Evolutionary conservation across 169 alveolate genomes (phyloP), one percentile per base, ranked within the genome.

Genomic region (Plasmodium vinckei): DNA sequence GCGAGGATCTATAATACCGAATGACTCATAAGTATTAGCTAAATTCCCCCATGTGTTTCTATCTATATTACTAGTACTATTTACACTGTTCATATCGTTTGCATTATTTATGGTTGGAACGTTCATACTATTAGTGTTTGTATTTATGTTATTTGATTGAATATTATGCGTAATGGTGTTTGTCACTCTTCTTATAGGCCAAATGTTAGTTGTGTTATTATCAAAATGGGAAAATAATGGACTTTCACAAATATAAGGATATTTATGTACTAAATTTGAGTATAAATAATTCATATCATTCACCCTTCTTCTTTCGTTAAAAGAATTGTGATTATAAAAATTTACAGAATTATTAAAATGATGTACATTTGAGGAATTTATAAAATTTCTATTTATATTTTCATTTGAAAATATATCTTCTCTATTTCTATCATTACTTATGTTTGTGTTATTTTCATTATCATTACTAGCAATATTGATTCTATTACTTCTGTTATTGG

Each of bases 181-280:
- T 54, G 71, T 72, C 42, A 72, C 87, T 59, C 70, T 72, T 57
- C 87, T 72, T 72, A 72, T 23, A 27, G 87, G 87, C 87, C 87
- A 72, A 2, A 72, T 72, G 33, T 72, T 72, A 25, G 33, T 72
- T 39, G 87, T 4, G 60, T 42, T 72, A 72, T 72, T 72, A n/a
- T 72, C 87, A 57, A 72, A 72, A 57, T 72, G 87, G 47, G 87
- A 72, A 72, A 72, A 72, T 47, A 60, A 57, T 13, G 71, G n/a
- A 57, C 42, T 72, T 57, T 72, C 87, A 56, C 87, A 72, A 54
- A 72, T 54, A 27, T 56, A 56, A 15, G 87, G 87, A 56, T 72
- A 72, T 56, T 70, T 72, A 13, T 72, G 42, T 19, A 57, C 87
- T 63, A 72, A 25, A 57, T 44, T 57, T 23, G 72, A 60, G 23